Conservation (phyloP, 768 basidiomycete genomes). For the Cystobasidium ongulense region DNA sequence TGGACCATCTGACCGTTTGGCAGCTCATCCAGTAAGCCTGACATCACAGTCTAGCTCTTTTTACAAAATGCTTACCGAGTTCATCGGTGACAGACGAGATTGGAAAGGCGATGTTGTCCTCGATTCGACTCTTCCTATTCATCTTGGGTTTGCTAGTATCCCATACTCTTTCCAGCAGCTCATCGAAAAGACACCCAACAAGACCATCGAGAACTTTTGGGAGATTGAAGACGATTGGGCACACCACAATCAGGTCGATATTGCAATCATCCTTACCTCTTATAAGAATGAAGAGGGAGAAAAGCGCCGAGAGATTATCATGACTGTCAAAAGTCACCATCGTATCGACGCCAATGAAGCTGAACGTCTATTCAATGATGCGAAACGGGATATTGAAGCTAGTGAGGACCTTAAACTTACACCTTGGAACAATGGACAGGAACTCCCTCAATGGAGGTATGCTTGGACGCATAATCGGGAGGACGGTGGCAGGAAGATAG, state of each 20-base stretch:
- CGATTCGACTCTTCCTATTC: slow-evolving; percentile 24
- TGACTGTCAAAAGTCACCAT: slow-evolving; percentile 16
- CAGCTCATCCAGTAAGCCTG: slow-evolving; percentile 27
- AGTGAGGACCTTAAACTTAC: slow-evolving; percentile 5
- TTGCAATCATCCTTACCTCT: slow-evolving; percentile 22
- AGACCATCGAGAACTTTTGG: slow-evolving; percentile 17
- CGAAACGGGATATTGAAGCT: slow-evolving; percentile 21
- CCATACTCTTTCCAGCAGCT: slow-evolving; percentile 14
- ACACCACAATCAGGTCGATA: slow-evolving; percentile 17
- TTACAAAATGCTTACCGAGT: background rate
- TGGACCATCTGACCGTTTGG: slow-evolving; percentile 10
- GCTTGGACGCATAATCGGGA: slow-evolving; percentile 16
- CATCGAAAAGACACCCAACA: slow-evolving; percentile 21
- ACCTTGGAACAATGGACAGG: slow-evolving; percentile 20
- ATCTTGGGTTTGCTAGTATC: slow-evolving; percentile 28
- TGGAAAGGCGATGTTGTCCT: slow-evolving; percentile 33
- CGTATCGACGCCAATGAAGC: slow-evolving; percentile 18
- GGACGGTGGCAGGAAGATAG: slow-evolving; percentile 19
- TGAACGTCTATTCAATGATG: slow-evolving; percentile 23
- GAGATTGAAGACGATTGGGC: slow-evolving; percentile 22
- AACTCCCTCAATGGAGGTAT: slow-evolving; percentile 3
- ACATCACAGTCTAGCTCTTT: background rate
- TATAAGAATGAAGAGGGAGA: slow-evolving; percentile 10
- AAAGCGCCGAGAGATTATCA: slow-evolving; percentile 19
- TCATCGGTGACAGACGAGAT: slow-evolving; percentile 12